Base-by-base conservation (phyloP, 768 basidiomycete genomes). In the Panaeolus cyanescens region DNA sequence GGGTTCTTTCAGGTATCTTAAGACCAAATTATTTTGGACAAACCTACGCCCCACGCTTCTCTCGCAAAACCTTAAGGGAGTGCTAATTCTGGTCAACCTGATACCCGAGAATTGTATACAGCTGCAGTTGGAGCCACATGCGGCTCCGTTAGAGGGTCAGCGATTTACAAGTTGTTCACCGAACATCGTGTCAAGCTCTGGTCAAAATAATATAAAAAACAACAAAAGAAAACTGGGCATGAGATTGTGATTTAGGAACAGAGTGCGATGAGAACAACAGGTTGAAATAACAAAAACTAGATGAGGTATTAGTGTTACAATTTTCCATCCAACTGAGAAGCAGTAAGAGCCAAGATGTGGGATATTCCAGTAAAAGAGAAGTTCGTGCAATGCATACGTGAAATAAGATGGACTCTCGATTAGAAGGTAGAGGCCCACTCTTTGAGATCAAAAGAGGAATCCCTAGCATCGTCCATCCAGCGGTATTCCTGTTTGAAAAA, bases 361-460 rank as follows among this genome's bases (percentile, higher is more conserved):
- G 9, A 8, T 28, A 13, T 28, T 28, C 39, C 39, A 42, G 39
- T 6, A 9, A 22, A 3, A 8, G 39, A 5, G 10, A 20, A 42
- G 12, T 12, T 5, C 19, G 25, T 17, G 19, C 4, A 20, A 28
- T 50, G 25, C 3, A 6, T 13, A 50, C n/a, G 45, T 28, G 45
- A 50, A 28, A 25, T 15, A 15, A 50, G 12, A 3, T 33, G n/a
- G 25, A 2, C 1, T 5, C 13, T 31, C 28, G 28, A 32, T 67
- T 62, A 91, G 68, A 91, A 86, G 13, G 87, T 89, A 71, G 76
- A 85, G n/a, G 92, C 89, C 89, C 91, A 93, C 54, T 80, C 83
- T 70, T 88, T 85, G 40, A 93, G 80, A 73, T 94, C 91, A 55
- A 92, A 80, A 20, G 78, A 80, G 17, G 86, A 85, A 39, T 77